phyloP scores from a whole-genome alignment of 1,139 yeast genomes.

The Yamadazyma aaseri region DNA sequence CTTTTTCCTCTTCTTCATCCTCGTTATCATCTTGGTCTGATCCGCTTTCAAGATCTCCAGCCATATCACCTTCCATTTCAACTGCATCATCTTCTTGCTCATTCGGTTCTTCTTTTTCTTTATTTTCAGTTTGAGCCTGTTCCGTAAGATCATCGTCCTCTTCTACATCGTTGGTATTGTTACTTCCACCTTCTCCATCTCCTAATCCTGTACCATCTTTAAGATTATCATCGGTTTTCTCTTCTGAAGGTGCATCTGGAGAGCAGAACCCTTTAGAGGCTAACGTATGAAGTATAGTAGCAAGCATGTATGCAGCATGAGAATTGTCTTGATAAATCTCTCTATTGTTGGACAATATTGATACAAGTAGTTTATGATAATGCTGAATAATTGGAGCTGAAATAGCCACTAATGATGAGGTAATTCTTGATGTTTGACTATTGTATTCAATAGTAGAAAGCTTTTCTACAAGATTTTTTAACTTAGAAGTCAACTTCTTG shows the following conservation, averaged over 20 bases:
- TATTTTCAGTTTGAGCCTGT: conserved; percentile 81
- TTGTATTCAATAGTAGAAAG: conserved; percentile 33
- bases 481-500: conserved; percentile 24
- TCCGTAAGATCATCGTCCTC: conserved; percentile 92
- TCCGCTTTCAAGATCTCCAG: conserved; percentile 81
- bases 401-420: conserved; percentile 48
- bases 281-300: conserved; percentile 56
- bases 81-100: conserved; percentile 71
- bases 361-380: conserved; percentile 45
- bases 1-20: conserved; percentile 52
- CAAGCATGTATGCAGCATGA: conserved; percentile 60
- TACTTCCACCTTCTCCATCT: conserved; percentile 87
- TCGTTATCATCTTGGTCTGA: conserved; percentile 59
- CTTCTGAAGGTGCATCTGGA: conserved; percentile 77
- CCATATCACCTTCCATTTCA: conserved; percentile 96
- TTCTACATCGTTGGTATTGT: conserved; percentile 78
- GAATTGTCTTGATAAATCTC: conserved; percentile 51
- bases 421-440: conserved; percentile 31
- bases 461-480: conserved; percentile 18
- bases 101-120: conserved; percentile 58
- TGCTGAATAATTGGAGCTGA: conserved; percentile 58
- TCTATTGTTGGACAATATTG: conserved; percentile 42
- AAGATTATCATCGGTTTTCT: conserved; percentile 58
- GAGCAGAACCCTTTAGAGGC: conserved; percentile 92
- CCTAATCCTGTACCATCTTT: conserved; percentile 96